Evolutionary conservation across 495 filamentous ascomycete species (phyloP), one percentile per base, ranked within the genome.

Genomic region (Penicillium cinerascens): DNA sequence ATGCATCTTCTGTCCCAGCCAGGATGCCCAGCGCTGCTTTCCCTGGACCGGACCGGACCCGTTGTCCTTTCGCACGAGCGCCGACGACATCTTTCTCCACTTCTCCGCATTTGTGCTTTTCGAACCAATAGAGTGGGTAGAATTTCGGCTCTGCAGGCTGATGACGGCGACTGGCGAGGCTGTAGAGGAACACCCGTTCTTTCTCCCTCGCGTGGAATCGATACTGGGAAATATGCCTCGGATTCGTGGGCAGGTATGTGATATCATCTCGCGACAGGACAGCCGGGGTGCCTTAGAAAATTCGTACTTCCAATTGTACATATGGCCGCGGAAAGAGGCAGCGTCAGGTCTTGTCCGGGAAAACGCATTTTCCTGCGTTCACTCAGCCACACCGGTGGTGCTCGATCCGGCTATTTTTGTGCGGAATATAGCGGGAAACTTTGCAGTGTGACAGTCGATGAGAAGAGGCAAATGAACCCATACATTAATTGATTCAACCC

Each of bases 101-200:
- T 4, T 54, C 7, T 54, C 51, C 13, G 33, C 44, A 7, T 54
- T 54, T 9, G 33, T 38, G 6, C 39, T 37, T 33, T 42, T 18
- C 29, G 39, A 42, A 18, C 37, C 11, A 26, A 38, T 54, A 26
- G 3, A 37, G n/a, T 54, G 44, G 44, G 40, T 47, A 47, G 51
- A 54, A 42, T n/a, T 42, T 15, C 44, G 51, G 25, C 51, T 54
- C 20, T 25, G 15, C 5, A 29, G 33, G 15, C 16, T 55, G 2
- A 45, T 22, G 15, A 25, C 4, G 3, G 33, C 10, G 4, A 50
- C 17, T 10, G 18, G 29, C 29, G 47, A 50, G 16, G 21, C 33
- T 20, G 18, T 55, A 1, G 47, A 25, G n/a, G 52, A 55, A 41
- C 42, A 55, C 17, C 46, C 21, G 27, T 55, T 55, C 18, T 49